Base-by-base conservation (phyloP, 1,284 basidiomycete species). In the Neonothopanus nambi region DNA sequence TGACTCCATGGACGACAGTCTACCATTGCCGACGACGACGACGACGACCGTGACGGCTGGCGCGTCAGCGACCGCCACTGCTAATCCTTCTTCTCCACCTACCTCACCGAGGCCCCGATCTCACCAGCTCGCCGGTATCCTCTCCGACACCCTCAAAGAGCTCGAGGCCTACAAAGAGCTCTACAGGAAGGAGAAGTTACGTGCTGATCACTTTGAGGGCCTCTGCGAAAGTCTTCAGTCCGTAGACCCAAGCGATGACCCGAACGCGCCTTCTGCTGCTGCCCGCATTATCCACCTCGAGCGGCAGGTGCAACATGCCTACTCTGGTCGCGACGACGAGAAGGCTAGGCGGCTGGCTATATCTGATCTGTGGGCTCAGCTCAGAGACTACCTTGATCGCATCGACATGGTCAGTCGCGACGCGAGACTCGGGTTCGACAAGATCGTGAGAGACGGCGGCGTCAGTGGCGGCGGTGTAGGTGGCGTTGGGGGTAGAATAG, bases 291-390 rank as follows among this genome's bases (percentile, higher is more conserved):
- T 13, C 30, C 30, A 24, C 3, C 23, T 42, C 41, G 17, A 38
- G 12, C 17, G 39, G 18, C 18, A 38, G 18, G 6, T 39, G 23
- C n/a, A 23, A 15, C 18, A 20, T 26, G 15, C 48, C 48, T 37
- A 11, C 13, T n/a, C 35, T 26, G 74, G 78, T 6, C 74, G 81
- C 43, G 85, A 85, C 59, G 83, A 86, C 5, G 77, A 80, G 6
- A 77, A 81, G 35, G 75, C 79, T 2, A 74, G 79, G 7, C 65
- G 79, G 57, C 70, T 75, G 53, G 65, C 74, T 51, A 61, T 85
- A 47, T 65, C 73, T 38, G 79, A 84, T 26, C 70, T 71, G 24
- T 88, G 84, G 83, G 48, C 64, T 1, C 77, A 81, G 56, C 70
- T 85, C 54, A 78, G 78, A 28, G 71, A 74, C 39, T 80, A 80